Evolutionary conservation across 2,329 filamentous ascomycete species (phyloP).

Genomic region (Colletotrichum echinochloae): DNA sequence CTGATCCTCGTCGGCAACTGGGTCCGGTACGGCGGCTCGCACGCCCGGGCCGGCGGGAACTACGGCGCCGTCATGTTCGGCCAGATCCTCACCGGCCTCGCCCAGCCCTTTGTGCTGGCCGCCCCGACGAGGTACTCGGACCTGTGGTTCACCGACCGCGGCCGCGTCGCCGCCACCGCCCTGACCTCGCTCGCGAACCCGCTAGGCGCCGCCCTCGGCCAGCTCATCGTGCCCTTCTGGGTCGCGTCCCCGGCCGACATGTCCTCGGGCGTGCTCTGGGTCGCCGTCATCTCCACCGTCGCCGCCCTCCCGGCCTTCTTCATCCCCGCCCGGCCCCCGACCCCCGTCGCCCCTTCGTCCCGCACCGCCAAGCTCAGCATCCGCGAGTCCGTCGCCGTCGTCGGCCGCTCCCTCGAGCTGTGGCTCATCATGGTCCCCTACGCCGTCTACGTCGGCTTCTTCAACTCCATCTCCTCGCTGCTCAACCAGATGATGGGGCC

Average conservation of each 20-base stretch:
- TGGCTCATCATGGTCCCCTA: conserved; percentile 88
- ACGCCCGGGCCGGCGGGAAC: conserved; percentile 64
- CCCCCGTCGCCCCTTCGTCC: conserved; percentile 78
- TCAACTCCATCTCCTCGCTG: conserved; percentile 90
- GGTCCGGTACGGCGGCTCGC: conserved; percentile 83
- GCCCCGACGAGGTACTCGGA: conserved; percentile 93
- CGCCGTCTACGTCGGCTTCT: conserved; percentile 86
- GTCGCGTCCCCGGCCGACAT: conserved; percentile 73
- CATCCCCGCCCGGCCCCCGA: conserved; percentile 80
- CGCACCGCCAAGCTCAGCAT: conserved; percentile 67
- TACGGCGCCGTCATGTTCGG: conserved; percentile 89
- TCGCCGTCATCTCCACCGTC: conserved; percentile 80
- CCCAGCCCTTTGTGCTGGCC: conserved; percentile 91
- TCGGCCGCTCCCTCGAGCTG: conserved; percentile 75
- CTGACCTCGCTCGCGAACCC: conserved; percentile 89
- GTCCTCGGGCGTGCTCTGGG: conserved; percentile 85
- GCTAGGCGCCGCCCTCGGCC: conserved; percentile 87
- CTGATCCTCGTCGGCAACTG: conserved; percentile 89
- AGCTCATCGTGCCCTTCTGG: conserved; percentile 86
- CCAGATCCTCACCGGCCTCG: conserved; percentile 88
- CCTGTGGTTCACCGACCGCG: conserved; percentile 89
- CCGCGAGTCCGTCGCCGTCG: conserved; percentile 62
- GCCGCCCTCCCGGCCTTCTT: conserved; percentile 83
- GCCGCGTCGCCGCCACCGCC: conserved; percentile 89
- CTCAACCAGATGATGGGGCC: conserved; percentile 91